A percentile compares a stretch with the other conserved stretches of the same genome.
Conservation (phyloP, 768 basidiomycete species). For the Dendrothele bispora region DNA sequence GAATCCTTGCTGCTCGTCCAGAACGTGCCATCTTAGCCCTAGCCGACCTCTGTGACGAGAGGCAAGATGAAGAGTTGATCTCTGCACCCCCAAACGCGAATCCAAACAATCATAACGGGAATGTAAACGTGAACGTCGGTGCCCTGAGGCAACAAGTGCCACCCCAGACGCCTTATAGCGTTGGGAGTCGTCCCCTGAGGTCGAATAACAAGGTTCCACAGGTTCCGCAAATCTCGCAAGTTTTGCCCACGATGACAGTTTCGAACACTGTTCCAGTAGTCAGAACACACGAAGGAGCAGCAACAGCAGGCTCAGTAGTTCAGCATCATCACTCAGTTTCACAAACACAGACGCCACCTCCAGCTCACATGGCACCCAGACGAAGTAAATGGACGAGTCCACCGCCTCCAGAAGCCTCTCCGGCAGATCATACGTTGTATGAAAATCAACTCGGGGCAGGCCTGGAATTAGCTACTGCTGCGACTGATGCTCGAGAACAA, state of each 20-base stretch:
- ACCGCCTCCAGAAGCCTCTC: conserved; percentile 74
- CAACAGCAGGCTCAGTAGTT: too few species aligned
- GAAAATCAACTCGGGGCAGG: conserved; percentile 66
- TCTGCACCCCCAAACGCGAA: conserved; percentile 46
- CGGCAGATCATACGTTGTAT: conserved; percentile 63
- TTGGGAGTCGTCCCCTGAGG: conserved; percentile 61
- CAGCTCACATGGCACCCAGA: conserved; percentile 81
- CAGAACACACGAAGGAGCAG: too few species aligned
- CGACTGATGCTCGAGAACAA: conserved; percentile 57
- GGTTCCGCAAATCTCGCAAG: too few species aligned
- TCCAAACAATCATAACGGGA: too few species aligned
- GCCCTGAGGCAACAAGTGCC: conserved; percentile 38
- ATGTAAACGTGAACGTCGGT: too few species aligned
- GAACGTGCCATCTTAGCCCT: conserved; percentile 81
- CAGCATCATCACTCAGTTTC: too few species aligned
- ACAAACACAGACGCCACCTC: too few species aligned
- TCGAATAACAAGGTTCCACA: too few species aligned
- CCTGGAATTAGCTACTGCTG: conserved; percentile 66
- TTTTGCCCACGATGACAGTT: too few species aligned
- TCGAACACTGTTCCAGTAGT: too few species aligned
- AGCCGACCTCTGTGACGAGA: conserved; percentile 90
- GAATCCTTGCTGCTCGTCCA: conserved; percentile 78
- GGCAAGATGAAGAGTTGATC: conserved; percentile 64
- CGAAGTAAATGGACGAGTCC: conserved; percentile 85
- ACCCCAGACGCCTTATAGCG: conserved; percentile 70